A percentile compares a stretch with the other conserved stretches of the same genome.
These are phyloP conservation scores for Leccinum subtestaceum DNA, from an alignment of 768 basidiomycete species.

Conservation along the genomic window DNA sequence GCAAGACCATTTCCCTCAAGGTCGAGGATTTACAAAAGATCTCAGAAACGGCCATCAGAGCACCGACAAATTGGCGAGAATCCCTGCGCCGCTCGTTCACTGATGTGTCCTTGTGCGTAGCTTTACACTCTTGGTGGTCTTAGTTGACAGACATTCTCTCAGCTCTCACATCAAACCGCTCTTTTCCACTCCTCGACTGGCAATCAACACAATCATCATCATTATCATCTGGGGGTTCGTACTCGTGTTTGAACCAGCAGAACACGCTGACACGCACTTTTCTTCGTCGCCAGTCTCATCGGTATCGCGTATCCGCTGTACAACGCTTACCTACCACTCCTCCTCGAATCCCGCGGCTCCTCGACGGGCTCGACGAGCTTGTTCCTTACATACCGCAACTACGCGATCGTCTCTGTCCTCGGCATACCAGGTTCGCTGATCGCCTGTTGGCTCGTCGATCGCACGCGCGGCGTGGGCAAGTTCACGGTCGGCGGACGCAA, in stretches of 20 bases:
- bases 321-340: slow-evolving; percentile 50
- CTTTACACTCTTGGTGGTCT: background rate
- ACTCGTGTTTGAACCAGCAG: background rate
- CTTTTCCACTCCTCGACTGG: slow-evolving; percentile 43
- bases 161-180: slow-evolving; percentile 51
- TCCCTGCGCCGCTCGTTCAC: slow-evolving; percentile 36
- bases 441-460: slow-evolving; percentile 45
- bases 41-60: slow-evolving; percentile 14
- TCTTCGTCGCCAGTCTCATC: slow-evolving; percentile 27
- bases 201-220: slow-evolving; percentile 45
- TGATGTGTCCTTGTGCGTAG: slow-evolving; percentile 39
- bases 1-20: slow-evolving; percentile 43
- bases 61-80: slow-evolving; percentile 17
- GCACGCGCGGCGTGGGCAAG: slow-evolving; percentile 32
- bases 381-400: slow-evolving; percentile 43
- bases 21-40: slow-evolving; percentile 41
- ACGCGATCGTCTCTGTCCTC: slow-evolving; percentile 45
- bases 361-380: slow-evolving; percentile 22
- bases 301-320: slow-evolving; percentile 56
- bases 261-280: background rate
- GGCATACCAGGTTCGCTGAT: slow-evolving; percentile 49
- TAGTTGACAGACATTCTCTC: background rate
- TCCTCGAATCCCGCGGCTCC: slow-evolving; percentile 38
- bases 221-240: slow-evolving; percentile 52
- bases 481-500: slow-evolving; percentile 46